A percentile compares a stretch with the other conserved stretches of the same genome.
phyloP scores from a whole-genome alignment of 257 asterid genomes.

The Cordia subcordata region DNA sequence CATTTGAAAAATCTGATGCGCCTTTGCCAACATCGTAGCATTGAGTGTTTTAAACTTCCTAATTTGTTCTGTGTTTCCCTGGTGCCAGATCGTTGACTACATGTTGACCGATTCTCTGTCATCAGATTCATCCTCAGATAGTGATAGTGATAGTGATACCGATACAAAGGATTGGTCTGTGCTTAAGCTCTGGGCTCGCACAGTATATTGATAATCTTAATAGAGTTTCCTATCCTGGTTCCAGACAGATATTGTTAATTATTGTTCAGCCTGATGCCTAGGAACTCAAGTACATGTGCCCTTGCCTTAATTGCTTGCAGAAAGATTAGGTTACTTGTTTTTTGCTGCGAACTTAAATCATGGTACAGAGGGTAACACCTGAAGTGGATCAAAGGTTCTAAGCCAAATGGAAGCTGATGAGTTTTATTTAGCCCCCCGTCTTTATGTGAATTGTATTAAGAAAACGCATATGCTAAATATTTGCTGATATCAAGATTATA shows the following conservation, averaged over 20 bases:
- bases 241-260: too few relatives aligned
- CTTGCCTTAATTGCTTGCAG: too few relatives aligned
- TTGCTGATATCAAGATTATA: too few relatives aligned
- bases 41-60: background rate
- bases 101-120: slow-evolving; percentile 29
- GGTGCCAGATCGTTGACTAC: slow-evolving; percentile 55
- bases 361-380: too few relatives aligned
- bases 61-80: slow-evolving; percentile 10
- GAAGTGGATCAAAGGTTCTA: too few relatives aligned
- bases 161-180: slow-evolving; percentile 40
- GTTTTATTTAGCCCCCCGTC: too few relatives aligned
- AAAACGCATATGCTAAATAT: too few relatives aligned
- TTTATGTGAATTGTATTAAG: too few relatives aligned
- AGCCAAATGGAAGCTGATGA: too few relatives aligned
- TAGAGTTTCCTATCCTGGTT: background rate
- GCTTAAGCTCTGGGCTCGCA: slow-evolving; percentile 48
- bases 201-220: background rate
- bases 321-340: too few relatives aligned
- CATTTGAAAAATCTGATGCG: background rate
- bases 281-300: too few relatives aligned
- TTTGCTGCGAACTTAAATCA: too few relatives aligned
- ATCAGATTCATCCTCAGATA: slow-evolving; percentile 47
- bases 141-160: slow-evolving; percentile 65
- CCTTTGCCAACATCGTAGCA: background rate
- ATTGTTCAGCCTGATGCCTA: background rate